Base-by-base conservation (phyloP, 176 grass and related monocot genomes). In the Oryza australiensis region DNA sequence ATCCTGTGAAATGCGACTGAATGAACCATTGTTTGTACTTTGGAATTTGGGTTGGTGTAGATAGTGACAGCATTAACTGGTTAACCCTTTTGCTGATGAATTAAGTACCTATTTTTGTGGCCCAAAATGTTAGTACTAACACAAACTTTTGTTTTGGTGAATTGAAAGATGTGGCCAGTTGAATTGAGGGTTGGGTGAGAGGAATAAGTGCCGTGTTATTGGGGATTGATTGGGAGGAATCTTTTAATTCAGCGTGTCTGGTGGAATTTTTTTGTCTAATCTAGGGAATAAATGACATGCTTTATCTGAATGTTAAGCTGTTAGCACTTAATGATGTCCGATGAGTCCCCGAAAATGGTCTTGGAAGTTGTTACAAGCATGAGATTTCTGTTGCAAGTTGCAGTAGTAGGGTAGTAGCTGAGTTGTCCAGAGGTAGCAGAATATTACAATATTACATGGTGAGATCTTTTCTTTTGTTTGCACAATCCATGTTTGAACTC, bases 171-270 rank as follows among this genome's bases (percentile, higher is more conserved):
- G 2, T 55, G 51, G 51, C 6, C 20, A 55, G 51, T 55, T 55
- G 51, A 16, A 53, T 22, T 55, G 51, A 55, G 51, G 41, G 45
- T 60, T 82, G 0, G 51, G 38, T 81, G 79, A 23, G 49, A 42
- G 79, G 68, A 72, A 82, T 82, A 60, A 82, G 41, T 82, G 79
- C 49, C 68, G 34, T 43, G 79, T 62, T 40, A 51, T 82, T 42
- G 68, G 68, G 38, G 51, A 71, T 62, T 35, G 23, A 62, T 35
- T 18, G 16, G 49, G 26, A 23, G 7, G 68, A 60, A 42, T 72
- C 79, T 42, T 40, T 30, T n/a, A 35, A 37, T 18, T 53, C 16
- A 3, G 49, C 23, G 34, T 70, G 34, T 80, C 32, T 16, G 0
- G 23, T 51, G 30, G 78, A 80, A 20, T 65, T 78, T 78, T 78